Percentiles rank a stretch among this genome's conserved stretches.
Conservation (phyloP, 2,329 filamentous ascomycete species). For the Talaromyces sp. region DNA sequence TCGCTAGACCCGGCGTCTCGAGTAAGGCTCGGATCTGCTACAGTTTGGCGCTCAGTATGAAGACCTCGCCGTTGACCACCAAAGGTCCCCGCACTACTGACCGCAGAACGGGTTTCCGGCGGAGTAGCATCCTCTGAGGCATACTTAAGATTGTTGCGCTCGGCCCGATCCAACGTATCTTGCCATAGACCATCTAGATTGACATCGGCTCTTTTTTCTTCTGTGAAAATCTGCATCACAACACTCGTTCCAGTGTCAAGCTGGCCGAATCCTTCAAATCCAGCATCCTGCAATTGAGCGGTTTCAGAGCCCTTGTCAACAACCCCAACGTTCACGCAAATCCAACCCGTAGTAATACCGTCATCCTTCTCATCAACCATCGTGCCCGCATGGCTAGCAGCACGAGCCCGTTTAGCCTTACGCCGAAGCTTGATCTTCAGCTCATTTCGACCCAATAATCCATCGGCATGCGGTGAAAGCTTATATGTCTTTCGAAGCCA, state of each 20-base stretch:
- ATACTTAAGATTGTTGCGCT: conserved; percentile 39
- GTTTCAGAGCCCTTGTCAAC: conserved; percentile 56
- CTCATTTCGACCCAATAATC: conserved; percentile 85
- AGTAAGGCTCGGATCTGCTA: not conserved
- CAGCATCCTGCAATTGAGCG: conserved; percentile 28
- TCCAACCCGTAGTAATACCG: conserved; percentile 90
- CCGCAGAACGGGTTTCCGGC: conserved; percentile 22
- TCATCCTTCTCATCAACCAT: conserved; percentile 67
- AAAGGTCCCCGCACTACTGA: conserved; percentile 17
- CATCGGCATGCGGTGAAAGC: conserved; percentile 78
- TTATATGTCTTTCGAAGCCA: conserved; percentile 77
- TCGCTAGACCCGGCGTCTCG: not conserved
- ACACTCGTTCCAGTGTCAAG: conserved; percentile 60
- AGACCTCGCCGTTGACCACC: conserved; percentile 33
- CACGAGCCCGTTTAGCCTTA: conserved; percentile 77
- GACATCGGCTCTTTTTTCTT: conserved; percentile 68
- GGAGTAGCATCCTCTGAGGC: conserved; percentile 26
- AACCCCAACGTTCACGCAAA: conserved; percentile 85
- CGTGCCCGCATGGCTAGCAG: conserved; percentile 72
- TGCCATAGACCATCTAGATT: conserved; percentile 69
- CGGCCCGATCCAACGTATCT: conserved; percentile 46
- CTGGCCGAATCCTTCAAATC: conserved; percentile 76
- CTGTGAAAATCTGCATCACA: conserved; percentile 72
- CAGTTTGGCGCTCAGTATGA: conserved; percentile 21
- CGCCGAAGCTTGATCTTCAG: conserved; percentile 83